phyloP scores from a whole-genome alignment of 768 basidiomycete genomes.

The Cystobasidium ongulense region DNA sequence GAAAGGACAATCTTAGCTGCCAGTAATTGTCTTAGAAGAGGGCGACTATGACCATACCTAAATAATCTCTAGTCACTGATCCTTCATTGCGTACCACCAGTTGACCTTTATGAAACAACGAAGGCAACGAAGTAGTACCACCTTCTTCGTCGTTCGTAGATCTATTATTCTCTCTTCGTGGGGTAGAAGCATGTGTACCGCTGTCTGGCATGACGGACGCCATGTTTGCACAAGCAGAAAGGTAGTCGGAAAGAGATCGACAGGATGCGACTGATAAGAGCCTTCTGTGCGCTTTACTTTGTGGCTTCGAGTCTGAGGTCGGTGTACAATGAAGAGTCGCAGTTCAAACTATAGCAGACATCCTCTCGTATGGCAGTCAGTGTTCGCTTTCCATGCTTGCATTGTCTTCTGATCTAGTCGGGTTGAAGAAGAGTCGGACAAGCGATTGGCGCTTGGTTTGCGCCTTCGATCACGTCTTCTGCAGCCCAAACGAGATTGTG shows the following conservation, averaged over 20 bases:
- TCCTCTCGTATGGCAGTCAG: too few species aligned
- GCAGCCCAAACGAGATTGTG: too few species aligned
- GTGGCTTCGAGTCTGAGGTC: not conserved
- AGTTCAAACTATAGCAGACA: too few species aligned
- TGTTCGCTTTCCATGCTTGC: too few species aligned
- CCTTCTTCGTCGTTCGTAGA: not conserved
- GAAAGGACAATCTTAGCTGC: not conserved
- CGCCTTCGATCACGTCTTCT: too few species aligned
- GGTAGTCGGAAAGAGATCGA: too few species aligned
- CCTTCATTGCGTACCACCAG: conserved; percentile 12
- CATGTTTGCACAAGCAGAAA: not conserved
- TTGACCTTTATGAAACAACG: conserved; percentile 13
- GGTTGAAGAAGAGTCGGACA: too few species aligned
- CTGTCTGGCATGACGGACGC: not conserved
- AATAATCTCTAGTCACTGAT: conserved; percentile 8
- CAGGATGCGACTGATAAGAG: not conserved
- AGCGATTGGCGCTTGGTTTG: too few species aligned
- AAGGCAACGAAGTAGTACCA: not conserved
- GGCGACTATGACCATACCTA: not conserved
- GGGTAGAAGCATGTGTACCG: not conserved
- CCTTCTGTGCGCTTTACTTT: too few species aligned
- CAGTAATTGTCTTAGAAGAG: not conserved
- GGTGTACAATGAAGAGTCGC: too few species aligned
- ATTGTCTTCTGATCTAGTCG: too few species aligned
- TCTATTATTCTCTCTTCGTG: not conserved